Evolutionary conservation across 2,329 filamentous ascomycete species (phyloP), one percentile per base, ranked within the genome.

Genomic region (Neurospora crassa): DNA sequence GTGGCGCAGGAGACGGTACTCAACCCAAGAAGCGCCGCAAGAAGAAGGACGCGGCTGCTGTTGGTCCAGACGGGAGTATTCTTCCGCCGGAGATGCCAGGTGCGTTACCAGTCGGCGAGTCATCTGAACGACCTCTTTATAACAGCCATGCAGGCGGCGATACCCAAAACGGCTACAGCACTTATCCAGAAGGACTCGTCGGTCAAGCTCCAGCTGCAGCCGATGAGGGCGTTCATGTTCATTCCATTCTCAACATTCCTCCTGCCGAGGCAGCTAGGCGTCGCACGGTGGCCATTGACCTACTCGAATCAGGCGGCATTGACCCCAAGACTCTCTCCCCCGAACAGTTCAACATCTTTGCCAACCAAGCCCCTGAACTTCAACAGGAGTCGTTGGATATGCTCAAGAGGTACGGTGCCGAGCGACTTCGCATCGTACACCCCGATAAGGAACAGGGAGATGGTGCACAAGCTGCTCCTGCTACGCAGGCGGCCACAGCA

Each of bases 281-380:
- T 47, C 81, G 81, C 67, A 82, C 85, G 11, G 80, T 81, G 8
- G 86, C 87, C 7, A 80, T 81, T n/a, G 79, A 80, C 34, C 79
- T 88, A 40, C 81, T 89, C 5, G 78, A 67, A 2, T 80, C 81
- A 1, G 82, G 79, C n/a, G 82, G 81, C 5, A 82, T 89, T n/a
- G 83, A 87, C 45, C 86, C 85, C 0, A 78, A 80, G 2, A 85
- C 86, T 0, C 79, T 89, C 11, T 86, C 85, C 0, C 73, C 78
- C 4, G 87, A 89, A 67, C 87, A 89, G 75, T 87, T 89, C 72
- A 84, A 80, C 74, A 89, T 88, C 18, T 88, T 89, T 74, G 82
- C 87, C 10, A 89, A 89, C 70, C 87, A 89, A 77, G 84, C 86
- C 0, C 86, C 87, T 0, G 82, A 84, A 3, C 78, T 89, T 6